Conservation (phyloP, 352 stramenopile species). For the Blastocystis sp. region DNA sequence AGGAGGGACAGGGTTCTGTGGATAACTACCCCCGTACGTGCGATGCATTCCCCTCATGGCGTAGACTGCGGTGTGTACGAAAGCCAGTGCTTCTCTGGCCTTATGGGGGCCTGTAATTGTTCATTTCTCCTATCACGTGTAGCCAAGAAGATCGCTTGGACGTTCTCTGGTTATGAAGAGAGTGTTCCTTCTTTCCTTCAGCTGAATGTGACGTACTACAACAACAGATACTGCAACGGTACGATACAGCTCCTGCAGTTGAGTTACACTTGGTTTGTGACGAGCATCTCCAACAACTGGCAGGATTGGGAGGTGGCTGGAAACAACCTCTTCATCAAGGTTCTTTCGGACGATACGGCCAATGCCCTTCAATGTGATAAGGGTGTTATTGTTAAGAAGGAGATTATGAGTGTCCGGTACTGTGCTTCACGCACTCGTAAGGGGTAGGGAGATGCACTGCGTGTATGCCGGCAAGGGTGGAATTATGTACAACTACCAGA, state of each 20-base stretch:
- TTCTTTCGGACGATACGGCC: conserved; percentile 30
- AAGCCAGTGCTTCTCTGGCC: conserved; percentile 19
- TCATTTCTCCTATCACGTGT: not conserved
- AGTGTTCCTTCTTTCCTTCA: conserved; percentile 60
- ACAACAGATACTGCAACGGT: conserved; percentile 38
- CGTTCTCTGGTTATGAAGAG: conserved; percentile 65
- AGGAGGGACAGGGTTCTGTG: not conserved
- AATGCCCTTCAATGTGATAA: conserved; percentile 55
- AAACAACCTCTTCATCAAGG: conserved; percentile 66
- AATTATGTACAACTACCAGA: conserved; percentile 61
- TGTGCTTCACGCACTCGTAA: not conserved
- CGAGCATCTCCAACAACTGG: conserved; percentile 64
- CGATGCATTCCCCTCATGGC: not conserved
- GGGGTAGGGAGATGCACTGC: not conserved
- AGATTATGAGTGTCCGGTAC: conserved; percentile 61
- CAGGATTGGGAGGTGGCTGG: conserved; percentile 59
- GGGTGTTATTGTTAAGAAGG: conserved; percentile 37
- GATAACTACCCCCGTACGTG: conserved; percentile 62
- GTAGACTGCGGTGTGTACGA: conserved; percentile 69
- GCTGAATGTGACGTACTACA: conserved; percentile 60
- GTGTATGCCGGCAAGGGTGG: conserved; percentile 27
- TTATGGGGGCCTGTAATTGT: conserved; percentile 28
- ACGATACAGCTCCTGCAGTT: conserved; percentile 9
- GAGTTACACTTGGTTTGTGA: conserved; percentile 60
- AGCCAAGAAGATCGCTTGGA: conserved; percentile 32